phyloP scores from a whole-genome alignment of 2,329 filamentous ascomycete genomes.

The Claviceps fusiformis region DNA sequence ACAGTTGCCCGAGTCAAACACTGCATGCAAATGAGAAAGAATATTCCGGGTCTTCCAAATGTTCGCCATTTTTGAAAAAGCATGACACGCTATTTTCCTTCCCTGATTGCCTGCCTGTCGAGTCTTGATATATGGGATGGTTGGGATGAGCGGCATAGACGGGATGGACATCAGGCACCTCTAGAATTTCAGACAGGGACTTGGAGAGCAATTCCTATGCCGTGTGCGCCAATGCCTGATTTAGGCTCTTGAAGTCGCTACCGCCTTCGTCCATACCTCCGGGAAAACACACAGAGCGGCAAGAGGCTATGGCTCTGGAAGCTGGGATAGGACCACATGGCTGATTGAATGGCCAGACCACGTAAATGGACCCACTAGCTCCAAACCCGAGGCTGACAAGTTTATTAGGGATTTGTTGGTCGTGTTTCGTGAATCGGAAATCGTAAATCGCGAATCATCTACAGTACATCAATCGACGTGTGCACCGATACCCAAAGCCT shows the following conservation, averaged over 20 bases:
- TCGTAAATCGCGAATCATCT: neutral
- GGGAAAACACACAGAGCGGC: neutral
- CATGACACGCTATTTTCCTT: neutral
- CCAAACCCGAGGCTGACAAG: neutral
- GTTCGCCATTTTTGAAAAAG: neutral
- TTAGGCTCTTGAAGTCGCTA: neutral
- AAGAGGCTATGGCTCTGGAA: neutral
- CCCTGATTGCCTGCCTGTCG: neutral
- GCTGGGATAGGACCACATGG: neutral
- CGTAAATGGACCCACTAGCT: neutral
- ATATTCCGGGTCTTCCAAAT: neutral
- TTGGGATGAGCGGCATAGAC: neutral
- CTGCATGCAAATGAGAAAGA: neutral
- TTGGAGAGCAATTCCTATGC: neutral
- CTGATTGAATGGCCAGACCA: neutral
- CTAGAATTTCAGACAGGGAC: neutral
- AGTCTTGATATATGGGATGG: neutral
- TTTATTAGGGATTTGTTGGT: neutral
- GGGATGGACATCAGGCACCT: neutral
- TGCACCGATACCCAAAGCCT: neutral
- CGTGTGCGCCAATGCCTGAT: constrained; percentile 2
- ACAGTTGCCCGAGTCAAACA: neutral
- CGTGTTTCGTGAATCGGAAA: neutral
- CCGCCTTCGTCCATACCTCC: neutral
- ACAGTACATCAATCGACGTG: neutral